Evolutionary conservation across 106 monocot genomes (phyloP), one percentile per base, ranked within the genome.

Genomic region (Iris macrosiphon): DNA sequence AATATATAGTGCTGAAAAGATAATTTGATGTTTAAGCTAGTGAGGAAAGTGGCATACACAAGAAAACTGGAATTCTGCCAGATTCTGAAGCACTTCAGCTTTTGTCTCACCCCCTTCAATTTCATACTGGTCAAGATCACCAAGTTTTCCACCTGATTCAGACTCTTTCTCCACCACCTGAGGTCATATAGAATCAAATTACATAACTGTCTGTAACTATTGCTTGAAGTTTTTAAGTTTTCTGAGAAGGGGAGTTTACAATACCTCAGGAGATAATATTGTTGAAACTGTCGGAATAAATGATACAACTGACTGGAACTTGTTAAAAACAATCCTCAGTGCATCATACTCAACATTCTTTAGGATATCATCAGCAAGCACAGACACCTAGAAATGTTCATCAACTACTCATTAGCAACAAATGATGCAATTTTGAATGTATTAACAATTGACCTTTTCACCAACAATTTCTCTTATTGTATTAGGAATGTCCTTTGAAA

Each of bases 261-360:
- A n/a, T n/a, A 95, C 89, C 89, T 95, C 95, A 46, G 95, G 89
- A 26, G 89, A 89, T 57, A 95, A 60, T 41, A 95, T 64, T 10
- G 85, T 85, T 26, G 89, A 61, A 57, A 95, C 62, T n/a, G 95
- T 95, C 20, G 89, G 89, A 21, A 74, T n/a, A 55, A 95, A 89
- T 28, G 56, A 52, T 35, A 95, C 82, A 49, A 89, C 89, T 39
- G 89, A 95, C 2, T 77, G 79, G 45, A 89, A 95, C 61, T 79
- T 95, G 72, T 89, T 95, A 49, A 61, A 95, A 46, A 95, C 69
- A 64, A 95, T 77, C 70, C 89, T 76, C 55, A 89, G 54, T 14
- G 89, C 89, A 89, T 89, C 89, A 72, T 60, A 95, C 39, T 95
- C 89, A 17, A 95, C 79, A 57, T 85, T 89, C 65, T 95, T 95